These are phyloP conservation scores for Daucus carota DNA, from an alignment of 129 eudicot species.

Conservation along the genomic window DNA sequence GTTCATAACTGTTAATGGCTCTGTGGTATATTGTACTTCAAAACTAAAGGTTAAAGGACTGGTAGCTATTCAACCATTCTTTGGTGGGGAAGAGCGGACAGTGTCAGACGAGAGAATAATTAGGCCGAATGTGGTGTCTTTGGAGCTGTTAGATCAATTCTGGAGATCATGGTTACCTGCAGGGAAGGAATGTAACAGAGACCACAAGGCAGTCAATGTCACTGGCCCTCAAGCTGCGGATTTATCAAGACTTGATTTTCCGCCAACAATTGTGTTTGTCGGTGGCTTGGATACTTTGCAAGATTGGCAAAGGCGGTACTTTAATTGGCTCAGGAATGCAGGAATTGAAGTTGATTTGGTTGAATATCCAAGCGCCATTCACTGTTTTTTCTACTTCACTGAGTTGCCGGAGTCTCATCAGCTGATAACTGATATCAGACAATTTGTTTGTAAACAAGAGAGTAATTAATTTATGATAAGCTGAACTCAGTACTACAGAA, in stretches of 20 bases:
- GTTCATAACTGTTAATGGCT: neutral
- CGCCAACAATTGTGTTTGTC: neutral
- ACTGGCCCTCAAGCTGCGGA: slow-evolving; percentile 9
- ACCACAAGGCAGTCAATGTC: slow-evolving; percentile 19
- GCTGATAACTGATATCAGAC: slow-evolving; percentile 8
- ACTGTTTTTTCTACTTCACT: slow-evolving; percentile 7
- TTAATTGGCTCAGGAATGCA: slow-evolving; percentile 2
- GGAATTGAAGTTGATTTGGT: slow-evolving; percentile 15
- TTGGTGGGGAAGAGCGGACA: slow-evolving; percentile 13
- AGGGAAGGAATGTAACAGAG: neutral
- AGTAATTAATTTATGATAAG: neutral
- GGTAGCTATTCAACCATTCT: slow-evolving; percentile 16
- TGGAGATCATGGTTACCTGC: slow-evolving; percentile 15
- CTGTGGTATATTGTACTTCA: neutral
- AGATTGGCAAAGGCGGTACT: slow-evolving; percentile 24
- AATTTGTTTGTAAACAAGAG: slow-evolving; percentile 5
- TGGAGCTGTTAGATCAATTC: slow-evolving; percentile 8
- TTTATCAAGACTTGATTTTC: neutral
- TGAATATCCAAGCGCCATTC: slow-evolving; percentile 16
- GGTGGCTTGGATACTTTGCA: slow-evolving; percentile 7
- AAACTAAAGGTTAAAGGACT: slow-evolving; percentile 7
- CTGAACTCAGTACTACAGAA: no score
- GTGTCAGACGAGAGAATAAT: slow-evolving; percentile 5
- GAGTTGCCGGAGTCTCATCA: slow-evolving; percentile 13
- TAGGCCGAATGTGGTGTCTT: neutral